Percentiles rank a stretch among this genome's conserved stretches.
phyloP scores from a whole-genome alignment of 2,329 filamentous ascomycete species.

The Phialemonium atrogriseum region DNA sequence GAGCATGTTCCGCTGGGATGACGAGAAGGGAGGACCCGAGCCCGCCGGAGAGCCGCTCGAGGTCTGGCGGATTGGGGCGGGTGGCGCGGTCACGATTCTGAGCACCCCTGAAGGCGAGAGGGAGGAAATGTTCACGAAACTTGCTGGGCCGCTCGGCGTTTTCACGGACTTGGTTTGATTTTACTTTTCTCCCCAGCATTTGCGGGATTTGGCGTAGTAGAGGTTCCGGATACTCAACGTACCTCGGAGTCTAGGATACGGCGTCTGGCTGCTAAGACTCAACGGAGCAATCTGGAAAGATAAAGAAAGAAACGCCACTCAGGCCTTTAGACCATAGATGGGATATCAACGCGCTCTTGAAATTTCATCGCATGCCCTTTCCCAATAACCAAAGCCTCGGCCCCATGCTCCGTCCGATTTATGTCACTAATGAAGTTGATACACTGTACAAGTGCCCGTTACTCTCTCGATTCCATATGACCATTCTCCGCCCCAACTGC shows the following conservation, averaged over 20 bases:
- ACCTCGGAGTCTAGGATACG: slow-evolving; percentile 5
- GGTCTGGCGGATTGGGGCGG: slow-evolving; percentile 78
- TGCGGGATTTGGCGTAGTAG: slow-evolving; percentile 7
- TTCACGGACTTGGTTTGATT: slow-evolving; percentile 25
- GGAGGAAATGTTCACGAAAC: slow-evolving; percentile 82
- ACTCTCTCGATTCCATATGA: not conserved
- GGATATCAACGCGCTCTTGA: no score
- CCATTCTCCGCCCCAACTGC: no score
- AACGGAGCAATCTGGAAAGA: slow-evolving; percentile 10
- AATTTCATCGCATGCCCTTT: no score
- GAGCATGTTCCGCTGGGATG: slow-evolving; percentile 66
- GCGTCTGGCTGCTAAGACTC: no score
- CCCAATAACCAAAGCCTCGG: no score
- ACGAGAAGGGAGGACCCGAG: slow-evolving; percentile 41
- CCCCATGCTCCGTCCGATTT: no score
- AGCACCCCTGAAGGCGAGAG: slow-evolving; percentile 75
- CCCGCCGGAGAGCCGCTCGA: slow-evolving; percentile 31
- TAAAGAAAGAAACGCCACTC: no score
- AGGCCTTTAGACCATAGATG: slow-evolving; percentile 1
- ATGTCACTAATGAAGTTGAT: no score
- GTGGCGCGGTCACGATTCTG: slow-evolving; percentile 79
- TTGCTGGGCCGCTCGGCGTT: slow-evolving; percentile 47
- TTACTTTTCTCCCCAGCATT: no score
- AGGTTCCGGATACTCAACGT: slow-evolving; percentile 17
- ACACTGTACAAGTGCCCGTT: no score